A percentile compares a stretch with the other conserved stretches of the same genome.
Evolutionary conservation across 2,329 filamentous ascomycete species (phyloP).

Genomic region (Beauveria asiatica): DNA sequence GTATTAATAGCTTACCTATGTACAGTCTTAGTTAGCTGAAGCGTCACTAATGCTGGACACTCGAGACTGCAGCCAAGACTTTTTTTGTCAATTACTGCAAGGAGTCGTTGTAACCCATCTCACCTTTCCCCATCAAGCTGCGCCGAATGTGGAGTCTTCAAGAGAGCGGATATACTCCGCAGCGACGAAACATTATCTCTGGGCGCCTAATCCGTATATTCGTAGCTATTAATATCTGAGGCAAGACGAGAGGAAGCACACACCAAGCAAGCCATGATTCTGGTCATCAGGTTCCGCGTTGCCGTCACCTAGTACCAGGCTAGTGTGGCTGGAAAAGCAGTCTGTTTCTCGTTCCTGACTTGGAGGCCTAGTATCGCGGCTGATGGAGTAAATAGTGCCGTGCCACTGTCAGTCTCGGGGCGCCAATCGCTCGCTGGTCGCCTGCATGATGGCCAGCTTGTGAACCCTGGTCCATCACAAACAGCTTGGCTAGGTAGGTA

Average conservation of each 20-base stretch:
- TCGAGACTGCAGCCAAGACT: background rate
- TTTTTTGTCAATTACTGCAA: background rate
- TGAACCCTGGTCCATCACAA: background rate
- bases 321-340: background rate
- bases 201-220: background rate
- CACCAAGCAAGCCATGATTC: background rate
- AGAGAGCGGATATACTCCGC: background rate
- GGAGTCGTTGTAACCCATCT: background rate
- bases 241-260: background rate
- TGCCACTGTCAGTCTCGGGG: background rate
- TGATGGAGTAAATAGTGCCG: background rate
- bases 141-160: background rate
- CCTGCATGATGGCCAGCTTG: background rate
- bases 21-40: background rate
- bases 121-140: background rate
- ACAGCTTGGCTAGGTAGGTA: background rate
- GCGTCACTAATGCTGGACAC: background rate
- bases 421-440: background rate
- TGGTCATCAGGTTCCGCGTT: background rate
- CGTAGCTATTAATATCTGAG: conserved; percentile 7
- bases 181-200: conserved; percentile 5
- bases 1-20: too few species aligned
- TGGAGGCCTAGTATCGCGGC: conserved; percentile 1
- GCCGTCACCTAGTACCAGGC: background rate
- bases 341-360: conserved; percentile 7